Conservation (phyloP, 768 basidiomycete species). For the Naganishia vaughanmartiniae region DNA sequence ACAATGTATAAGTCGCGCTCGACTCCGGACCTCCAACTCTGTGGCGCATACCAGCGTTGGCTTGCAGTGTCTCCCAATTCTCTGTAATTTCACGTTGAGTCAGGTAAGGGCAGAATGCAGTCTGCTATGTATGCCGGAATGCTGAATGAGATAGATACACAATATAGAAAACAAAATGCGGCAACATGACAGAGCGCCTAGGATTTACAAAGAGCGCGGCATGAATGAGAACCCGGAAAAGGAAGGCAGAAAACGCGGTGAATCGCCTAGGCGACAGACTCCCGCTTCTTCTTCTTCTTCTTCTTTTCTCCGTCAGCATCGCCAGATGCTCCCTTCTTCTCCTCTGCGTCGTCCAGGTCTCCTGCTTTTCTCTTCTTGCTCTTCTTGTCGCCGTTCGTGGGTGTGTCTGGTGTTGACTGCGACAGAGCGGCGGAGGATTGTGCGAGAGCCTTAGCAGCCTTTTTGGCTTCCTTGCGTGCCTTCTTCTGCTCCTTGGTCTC, state of each 20-base stretch:
- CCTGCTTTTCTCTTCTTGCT: constrained; percentile 53
- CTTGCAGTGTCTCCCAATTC: no score
- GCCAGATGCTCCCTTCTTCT: constrained; percentile 23
- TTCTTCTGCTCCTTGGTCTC: constrained; percentile 68
- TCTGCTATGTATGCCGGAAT: neutral
- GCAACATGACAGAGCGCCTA: constrained; percentile 6
- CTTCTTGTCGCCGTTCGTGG: constrained; percentile 29
- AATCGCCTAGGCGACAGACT: constrained; percentile 9
- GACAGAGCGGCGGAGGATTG: constrained; percentile 49
- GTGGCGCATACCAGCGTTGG: no score
- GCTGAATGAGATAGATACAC: constrained; percentile 21
- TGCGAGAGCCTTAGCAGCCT: constrained; percentile 54
- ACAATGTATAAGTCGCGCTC: no score
- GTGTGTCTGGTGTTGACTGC: constrained; percentile 42
- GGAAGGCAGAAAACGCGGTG: neutral
- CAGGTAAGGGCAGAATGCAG: no score
- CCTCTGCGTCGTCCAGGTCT: constrained; percentile 40
- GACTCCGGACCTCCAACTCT: no score
- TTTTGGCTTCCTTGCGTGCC: constrained; percentile 76
- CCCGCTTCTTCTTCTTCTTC: constrained; percentile 52
- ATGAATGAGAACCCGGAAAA: neutral
- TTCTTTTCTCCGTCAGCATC: constrained; percentile 51
- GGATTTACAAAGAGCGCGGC: constrained; percentile 16
- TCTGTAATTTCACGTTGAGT: no score
- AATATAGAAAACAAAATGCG: constrained; percentile 21